Evolutionary conservation across 2,329 filamentous ascomycete genomes (phyloP).

Genomic region (Apiospora rasikravindrae): DNA sequence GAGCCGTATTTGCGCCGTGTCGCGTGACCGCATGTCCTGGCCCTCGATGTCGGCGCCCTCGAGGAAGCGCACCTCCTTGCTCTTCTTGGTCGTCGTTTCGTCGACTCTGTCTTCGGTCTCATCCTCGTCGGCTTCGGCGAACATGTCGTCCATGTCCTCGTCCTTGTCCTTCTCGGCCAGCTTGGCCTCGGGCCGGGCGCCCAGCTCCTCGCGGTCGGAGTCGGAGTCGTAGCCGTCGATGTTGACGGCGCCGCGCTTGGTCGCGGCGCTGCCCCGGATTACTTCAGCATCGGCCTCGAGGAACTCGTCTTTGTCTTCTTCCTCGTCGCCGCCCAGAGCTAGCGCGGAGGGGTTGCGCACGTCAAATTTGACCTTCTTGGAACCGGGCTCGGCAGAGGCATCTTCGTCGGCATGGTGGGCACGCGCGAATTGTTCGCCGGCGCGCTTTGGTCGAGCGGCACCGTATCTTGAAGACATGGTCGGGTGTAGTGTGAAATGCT

Average conservation of each 20-base stretch:
- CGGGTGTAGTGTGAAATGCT: neutral
- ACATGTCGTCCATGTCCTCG: constrained; percentile 83
- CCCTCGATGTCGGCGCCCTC: constrained; percentile 74
- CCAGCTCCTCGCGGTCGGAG: constrained; percentile 76
- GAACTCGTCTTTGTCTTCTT: constrained; percentile 61
- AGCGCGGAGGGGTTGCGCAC: constrained; percentile 92
- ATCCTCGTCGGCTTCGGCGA: constrained; percentile 71
- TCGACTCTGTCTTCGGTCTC: constrained; percentile 56
- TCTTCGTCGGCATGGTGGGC: constrained; percentile 68
- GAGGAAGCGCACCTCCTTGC: constrained; percentile 65
- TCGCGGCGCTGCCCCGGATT: constrained; percentile 77
- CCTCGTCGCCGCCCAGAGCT: constrained; percentile 73
- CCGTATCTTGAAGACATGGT: constrained; percentile 63
- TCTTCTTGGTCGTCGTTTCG: constrained; percentile 60
- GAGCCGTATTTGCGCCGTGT: constrained; percentile 72
- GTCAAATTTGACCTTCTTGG: constrained; percentile 90
- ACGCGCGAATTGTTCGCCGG: constrained; percentile 79
- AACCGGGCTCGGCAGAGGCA: constrained; percentile 49
- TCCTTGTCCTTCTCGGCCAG: constrained; percentile 46
- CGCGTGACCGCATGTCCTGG: constrained; percentile 75
- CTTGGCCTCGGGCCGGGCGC: constrained; percentile 36
- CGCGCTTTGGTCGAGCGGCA: constrained; percentile 80
- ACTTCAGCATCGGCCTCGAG: constrained; percentile 94
- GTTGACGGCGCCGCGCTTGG: constrained; percentile 93
- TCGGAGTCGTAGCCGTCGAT: constrained; percentile 97